phyloP scores from a whole-genome alignment of 352 stramenopile species.

The Phytophthora aleatoria region DNA sequence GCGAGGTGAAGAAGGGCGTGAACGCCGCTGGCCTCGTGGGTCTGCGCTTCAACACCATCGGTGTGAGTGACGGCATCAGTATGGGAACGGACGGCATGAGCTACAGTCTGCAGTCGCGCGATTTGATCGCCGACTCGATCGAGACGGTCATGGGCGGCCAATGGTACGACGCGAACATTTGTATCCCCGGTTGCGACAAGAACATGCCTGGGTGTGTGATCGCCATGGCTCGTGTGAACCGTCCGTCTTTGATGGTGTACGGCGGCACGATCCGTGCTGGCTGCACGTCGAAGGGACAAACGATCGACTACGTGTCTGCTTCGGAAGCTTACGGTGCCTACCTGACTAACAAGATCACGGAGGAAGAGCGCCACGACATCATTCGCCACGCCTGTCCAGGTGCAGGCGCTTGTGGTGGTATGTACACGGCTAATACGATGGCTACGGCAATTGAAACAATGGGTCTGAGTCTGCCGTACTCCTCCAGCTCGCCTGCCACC shows the following conservation, averaged over 20 bases:
- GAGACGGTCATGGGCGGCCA: slow-evolving; percentile 98
- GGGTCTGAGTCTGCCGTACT: slow-evolving; percentile 97
- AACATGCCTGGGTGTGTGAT: slow-evolving; percentile 99
- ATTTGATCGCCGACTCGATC: slow-evolving; percentile 99
- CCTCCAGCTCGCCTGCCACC: slow-evolving; percentile 94
- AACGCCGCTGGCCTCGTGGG: slow-evolving; percentile 90
- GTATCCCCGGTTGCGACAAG: slow-evolving; percentile 98
- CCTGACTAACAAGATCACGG: slow-evolving; percentile 91
- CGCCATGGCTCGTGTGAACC: slow-evolving; percentile 98
- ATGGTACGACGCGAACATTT: slow-evolving; percentile 99
- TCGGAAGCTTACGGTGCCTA: slow-evolving; percentile 97
- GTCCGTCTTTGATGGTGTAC: slow-evolving; percentile 98
- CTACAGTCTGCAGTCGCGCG: slow-evolving; percentile 95
- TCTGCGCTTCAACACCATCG: slow-evolving; percentile 98
- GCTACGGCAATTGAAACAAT: slow-evolving; percentile 97
- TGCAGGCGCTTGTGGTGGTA: slow-evolving; percentile 95
- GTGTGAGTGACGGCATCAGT: slow-evolving; percentile 98
- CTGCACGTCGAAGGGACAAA: slow-evolving; percentile 84
- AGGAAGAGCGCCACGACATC: slow-evolving; percentile 92
- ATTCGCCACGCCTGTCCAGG: slow-evolving; percentile 95
- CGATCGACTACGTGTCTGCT: slow-evolving; percentile 96
- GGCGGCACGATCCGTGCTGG: slow-evolving; percentile 97
- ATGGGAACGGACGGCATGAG: slow-evolving; percentile 97
- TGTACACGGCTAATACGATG: slow-evolving; percentile 99
- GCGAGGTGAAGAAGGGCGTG: slow-evolving; percentile 95